Percentiles rank a stretch among this genome's conserved stretches.
Evolutionary conservation across 495 filamentous ascomycete genomes (phyloP).

Genomic region (Penicillium argentinense): DNA sequence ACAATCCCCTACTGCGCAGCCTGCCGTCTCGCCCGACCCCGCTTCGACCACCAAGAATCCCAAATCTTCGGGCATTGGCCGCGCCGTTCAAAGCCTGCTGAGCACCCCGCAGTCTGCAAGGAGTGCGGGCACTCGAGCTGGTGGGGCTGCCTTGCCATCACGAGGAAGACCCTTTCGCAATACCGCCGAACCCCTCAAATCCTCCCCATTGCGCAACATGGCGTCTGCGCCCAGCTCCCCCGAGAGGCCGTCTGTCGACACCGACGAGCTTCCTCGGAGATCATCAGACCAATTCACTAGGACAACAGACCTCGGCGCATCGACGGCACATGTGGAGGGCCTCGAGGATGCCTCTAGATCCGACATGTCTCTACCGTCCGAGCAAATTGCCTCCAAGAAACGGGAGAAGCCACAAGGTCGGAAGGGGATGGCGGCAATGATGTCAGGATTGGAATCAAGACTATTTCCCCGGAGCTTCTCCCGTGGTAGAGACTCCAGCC

Average conservation of each 20-base stretch:
- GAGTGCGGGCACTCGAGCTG: conserved; percentile 37
- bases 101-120: conserved; percentile 40
- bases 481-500: conserved; percentile 40
- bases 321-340: background rate
- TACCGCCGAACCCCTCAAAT: conserved; percentile 20
- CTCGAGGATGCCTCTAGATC: conserved; percentile 13
- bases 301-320: conserved; percentile 5
- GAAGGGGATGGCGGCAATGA: conserved; percentile 38
- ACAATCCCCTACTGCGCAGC: conserved; percentile 1
- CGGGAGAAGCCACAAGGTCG: conserved; percentile 24
- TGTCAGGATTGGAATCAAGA: conserved; percentile 39
- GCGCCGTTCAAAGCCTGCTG: conserved; percentile 18
- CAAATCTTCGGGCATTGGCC: conserved; percentile 9
- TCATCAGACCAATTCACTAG: conserved; percentile 21
- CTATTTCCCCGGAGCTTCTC: conserved; percentile 37
- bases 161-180: conserved; percentile 15
- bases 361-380: conserved; percentile 17
- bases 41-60: background rate
- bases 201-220: conserved; percentile 28
- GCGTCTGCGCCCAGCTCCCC: conserved; percentile 26
- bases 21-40: background rate
- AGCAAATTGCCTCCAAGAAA: conserved; percentile 12
- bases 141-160: conserved; percentile 25
- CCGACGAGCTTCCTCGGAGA: conserved; percentile 15
- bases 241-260: conserved; percentile 13